Evolutionary conservation across 805 yeast species (phyloP).

Genomic region (Candida xiaguanensis): DNA sequence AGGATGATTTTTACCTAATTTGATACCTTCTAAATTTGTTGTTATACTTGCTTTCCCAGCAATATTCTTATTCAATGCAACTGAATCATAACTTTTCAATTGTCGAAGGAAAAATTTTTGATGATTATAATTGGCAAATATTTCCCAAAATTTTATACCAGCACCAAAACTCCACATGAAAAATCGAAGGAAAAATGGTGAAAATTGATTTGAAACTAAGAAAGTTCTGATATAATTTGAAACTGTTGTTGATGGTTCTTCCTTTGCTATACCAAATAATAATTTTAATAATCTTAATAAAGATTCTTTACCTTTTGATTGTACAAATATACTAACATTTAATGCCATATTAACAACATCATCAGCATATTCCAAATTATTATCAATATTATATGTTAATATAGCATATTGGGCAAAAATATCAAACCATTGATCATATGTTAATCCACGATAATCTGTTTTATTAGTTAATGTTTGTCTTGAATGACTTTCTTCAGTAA

Average conservation of each 20-base stretch:
- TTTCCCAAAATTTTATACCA: constrained; percentile 55
- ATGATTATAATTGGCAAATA: constrained; percentile 72
- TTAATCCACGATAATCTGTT: constrained; percentile 67
- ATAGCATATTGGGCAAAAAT: constrained; percentile 78
- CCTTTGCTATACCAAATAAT: constrained; percentile 47
- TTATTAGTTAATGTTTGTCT: constrained; percentile 44
- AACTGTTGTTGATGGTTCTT: constrained; percentile 49
- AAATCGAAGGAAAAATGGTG: constrained; percentile 60
- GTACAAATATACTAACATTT: constrained; percentile 74
- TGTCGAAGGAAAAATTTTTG: constrained; percentile 90
- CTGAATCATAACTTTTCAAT: constrained; percentile 80
- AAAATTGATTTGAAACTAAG: constrained; percentile 70
- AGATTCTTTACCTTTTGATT: constrained; percentile 56
- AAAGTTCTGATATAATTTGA: constrained; percentile 59
- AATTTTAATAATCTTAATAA: constrained; percentile 63
- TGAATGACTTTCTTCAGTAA: constrained; percentile 22
- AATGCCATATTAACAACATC: constrained; percentile 67
- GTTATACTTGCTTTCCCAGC: constrained; percentile 78
- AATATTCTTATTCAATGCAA: constrained; percentile 49
- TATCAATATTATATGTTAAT: constrained; percentile 58
- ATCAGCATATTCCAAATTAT: constrained; percentile 52
- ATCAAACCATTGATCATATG: constrained; percentile 80
- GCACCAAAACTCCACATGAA: constrained; percentile 66
- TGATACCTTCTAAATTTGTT: constrained; percentile 43
- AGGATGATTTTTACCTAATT: constrained; percentile 47